Conservation (phyloP, 2,329 filamentous ascomycete species). For the Fusarium sp. region DNA sequence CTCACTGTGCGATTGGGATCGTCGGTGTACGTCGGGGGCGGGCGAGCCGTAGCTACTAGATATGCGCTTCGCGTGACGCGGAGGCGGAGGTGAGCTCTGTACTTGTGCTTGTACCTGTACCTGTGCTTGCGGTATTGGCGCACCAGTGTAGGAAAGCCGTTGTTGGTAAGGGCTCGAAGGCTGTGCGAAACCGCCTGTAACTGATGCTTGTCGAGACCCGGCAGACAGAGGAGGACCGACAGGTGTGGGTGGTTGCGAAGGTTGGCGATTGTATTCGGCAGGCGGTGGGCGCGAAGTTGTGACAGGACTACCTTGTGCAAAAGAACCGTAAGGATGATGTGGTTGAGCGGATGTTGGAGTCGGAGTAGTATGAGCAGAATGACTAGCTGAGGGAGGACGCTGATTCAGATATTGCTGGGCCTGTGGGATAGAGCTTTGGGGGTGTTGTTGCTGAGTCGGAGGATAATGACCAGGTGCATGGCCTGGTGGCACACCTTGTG, state of each 20-base stretch:
- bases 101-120: conserved; percentile 40
- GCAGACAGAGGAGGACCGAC: conserved; percentile 59
- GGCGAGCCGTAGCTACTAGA: conserved; percentile 57
- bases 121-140: conserved; percentile 43
- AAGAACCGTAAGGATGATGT: conserved; percentile 63
- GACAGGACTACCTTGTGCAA: conserved; percentile 63
- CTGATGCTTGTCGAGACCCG: conserved; percentile 55
- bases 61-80: conserved; percentile 53
- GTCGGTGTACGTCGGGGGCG: conserved; percentile 54
- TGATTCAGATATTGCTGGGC: conserved; percentile 57
- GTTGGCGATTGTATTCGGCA: conserved; percentile 56
- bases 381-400: conserved; percentile 66
- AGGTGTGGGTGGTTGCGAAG: conserved; percentile 65
- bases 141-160: conserved; percentile 48
- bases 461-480: conserved; percentile 40
- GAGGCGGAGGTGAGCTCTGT: conserved; percentile 50
- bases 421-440: conserved; percentile 52
- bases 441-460: conserved; percentile 44
- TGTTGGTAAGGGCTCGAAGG: conserved; percentile 71
- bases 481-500: conserved; percentile 27
- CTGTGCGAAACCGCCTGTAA: conserved; percentile 53
- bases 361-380: conserved; percentile 66
- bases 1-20: conserved; percentile 66
- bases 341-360: conserved; percentile 71
- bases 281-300: conserved; percentile 55